Conservation (phyloP, 2,329 filamentous ascomycete genomes). For the Claviceps pazoutovae region DNA sequence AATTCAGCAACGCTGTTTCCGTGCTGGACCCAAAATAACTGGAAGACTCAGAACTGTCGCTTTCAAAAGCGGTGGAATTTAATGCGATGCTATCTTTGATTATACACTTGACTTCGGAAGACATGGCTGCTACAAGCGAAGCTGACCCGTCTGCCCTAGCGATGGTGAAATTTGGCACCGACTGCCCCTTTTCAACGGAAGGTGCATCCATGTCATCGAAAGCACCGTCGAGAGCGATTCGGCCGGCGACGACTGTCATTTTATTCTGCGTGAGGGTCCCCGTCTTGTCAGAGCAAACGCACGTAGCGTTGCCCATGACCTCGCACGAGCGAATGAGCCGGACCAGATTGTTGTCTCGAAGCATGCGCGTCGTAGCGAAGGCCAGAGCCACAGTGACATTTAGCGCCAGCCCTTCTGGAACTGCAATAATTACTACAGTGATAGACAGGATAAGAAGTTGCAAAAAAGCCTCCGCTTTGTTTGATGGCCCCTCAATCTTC, state of each 20-base stretch:
- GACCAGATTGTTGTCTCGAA: slow-evolving; percentile 49
- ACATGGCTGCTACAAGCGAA: slow-evolving; percentile 17
- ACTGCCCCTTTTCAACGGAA: slow-evolving; percentile 9
- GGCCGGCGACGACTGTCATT: slow-evolving; percentile 46
- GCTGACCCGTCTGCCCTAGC: slow-evolving; percentile 15
- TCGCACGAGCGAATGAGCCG: slow-evolving; percentile 45
- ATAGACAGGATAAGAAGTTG: slow-evolving; percentile 44
- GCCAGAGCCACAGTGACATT: slow-evolving; percentile 48
- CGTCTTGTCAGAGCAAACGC: slow-evolving; percentile 52
- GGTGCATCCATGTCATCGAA: slow-evolving; percentile 23
- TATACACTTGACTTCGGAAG: slow-evolving; percentile 20
- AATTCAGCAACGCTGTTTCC: slow-evolving; percentile 37
- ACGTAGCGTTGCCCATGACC: slow-evolving; percentile 51
- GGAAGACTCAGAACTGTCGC: slow-evolving; percentile 20
- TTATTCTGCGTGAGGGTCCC: slow-evolving; percentile 51
- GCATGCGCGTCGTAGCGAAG: slow-evolving; percentile 49
- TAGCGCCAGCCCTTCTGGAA: slow-evolving; percentile 45
- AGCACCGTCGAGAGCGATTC: slow-evolving; percentile 28
- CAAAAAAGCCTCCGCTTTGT: slow-evolving; percentile 43
- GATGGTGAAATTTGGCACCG: slow-evolving; percentile 11
- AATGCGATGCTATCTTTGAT: slow-evolving; percentile 28
- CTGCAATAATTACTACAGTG: slow-evolving; percentile 44
- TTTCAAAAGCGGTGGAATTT: slow-evolving; percentile 42
- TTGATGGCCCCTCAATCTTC: slow-evolving; percentile 26
- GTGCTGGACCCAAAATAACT: slow-evolving; percentile 40